These are phyloP conservation scores for Coemansia sp. DNA, from an alignment of 192 early-diverging fungal species.

Conservation along the genomic window DNA sequence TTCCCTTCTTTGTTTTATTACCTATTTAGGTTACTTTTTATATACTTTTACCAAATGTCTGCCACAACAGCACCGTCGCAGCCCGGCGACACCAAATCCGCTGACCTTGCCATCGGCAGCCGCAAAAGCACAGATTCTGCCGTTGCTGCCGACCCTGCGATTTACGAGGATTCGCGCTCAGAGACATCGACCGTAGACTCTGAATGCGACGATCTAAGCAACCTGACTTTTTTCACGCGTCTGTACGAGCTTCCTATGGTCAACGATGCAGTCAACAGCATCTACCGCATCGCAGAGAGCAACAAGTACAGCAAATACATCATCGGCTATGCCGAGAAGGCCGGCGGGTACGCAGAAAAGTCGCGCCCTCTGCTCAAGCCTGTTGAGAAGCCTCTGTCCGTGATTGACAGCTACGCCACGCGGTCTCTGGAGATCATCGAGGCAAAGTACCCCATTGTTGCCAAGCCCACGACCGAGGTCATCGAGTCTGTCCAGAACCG, in stretches of 20 bases:
- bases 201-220: constrained; percentile 36
- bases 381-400: constrained; percentile 56
- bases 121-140: not conserved
- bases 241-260: constrained; percentile 59
- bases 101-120: constrained; percentile 19
- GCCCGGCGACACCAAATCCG: constrained; percentile 31
- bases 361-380: constrained; percentile 49
- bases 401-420: constrained; percentile 62
- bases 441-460: constrained; percentile 60
- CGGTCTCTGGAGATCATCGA: constrained; percentile 66
- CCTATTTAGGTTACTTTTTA: not conserved
- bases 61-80: constrained; percentile 8
- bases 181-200: constrained; percentile 58
- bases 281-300: constrained; percentile 54
- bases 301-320: constrained; percentile 47
- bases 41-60: not conserved
- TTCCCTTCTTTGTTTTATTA: constrained; percentile 13
- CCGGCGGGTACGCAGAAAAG: constrained; percentile 43
- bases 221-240: constrained; percentile 52
- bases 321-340: constrained; percentile 47
- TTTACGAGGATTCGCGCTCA: constrained; percentile 54
- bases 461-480: constrained; percentile 62
- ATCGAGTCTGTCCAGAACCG: constrained; percentile 56
- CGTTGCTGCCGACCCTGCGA: constrained; percentile 16
- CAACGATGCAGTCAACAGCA: constrained; percentile 53